Conservation (phyloP, 1,284 basidiomycete genomes). For the Sporisorium iseilematis-ciliati region DNA sequence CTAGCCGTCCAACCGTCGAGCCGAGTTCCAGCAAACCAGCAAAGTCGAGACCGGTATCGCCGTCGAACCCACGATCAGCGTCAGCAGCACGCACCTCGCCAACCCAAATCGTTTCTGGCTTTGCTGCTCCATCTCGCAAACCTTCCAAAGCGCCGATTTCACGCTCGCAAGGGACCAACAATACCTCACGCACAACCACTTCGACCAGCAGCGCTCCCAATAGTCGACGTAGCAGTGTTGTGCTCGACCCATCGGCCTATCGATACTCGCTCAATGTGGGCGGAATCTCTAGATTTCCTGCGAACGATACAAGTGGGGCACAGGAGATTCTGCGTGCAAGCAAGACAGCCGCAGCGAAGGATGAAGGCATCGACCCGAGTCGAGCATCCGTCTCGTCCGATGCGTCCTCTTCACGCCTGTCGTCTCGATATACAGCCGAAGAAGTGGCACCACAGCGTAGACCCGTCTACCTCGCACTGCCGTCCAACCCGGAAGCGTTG, state of each 20-base stretch:
- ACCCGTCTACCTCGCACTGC: constrained; percentile 31
- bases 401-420: constrained; percentile 13
- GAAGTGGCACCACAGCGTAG: constrained; percentile 37
- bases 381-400: constrained; percentile 19
- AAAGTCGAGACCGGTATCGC: not conserved
- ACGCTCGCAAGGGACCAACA: not conserved
- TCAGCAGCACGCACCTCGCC: not conserved
- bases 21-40: not conserved
- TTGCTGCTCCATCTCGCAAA: not conserved
- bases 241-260: constrained; percentile 24
- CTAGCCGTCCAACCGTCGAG: not conserved
- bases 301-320: constrained; percentile 13
- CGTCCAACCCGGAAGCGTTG: constrained; percentile 22
- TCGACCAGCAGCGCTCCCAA: constrained; percentile 16
- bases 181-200: constrained; percentile 2
- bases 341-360: not conserved
- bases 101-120: constrained; percentile 3
- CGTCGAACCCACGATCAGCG: not conserved
- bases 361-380: constrained; percentile 26
- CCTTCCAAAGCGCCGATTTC: not conserved
- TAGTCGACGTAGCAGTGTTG: constrained; percentile 28
- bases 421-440: constrained; percentile 32
- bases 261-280: constrained; percentile 36
- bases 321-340: constrained; percentile 26
- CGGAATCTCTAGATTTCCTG: constrained; percentile 22